Evolutionary conservation across 805 yeast genomes (phyloP).

Genomic region (Starmerella vaccinii): DNA sequence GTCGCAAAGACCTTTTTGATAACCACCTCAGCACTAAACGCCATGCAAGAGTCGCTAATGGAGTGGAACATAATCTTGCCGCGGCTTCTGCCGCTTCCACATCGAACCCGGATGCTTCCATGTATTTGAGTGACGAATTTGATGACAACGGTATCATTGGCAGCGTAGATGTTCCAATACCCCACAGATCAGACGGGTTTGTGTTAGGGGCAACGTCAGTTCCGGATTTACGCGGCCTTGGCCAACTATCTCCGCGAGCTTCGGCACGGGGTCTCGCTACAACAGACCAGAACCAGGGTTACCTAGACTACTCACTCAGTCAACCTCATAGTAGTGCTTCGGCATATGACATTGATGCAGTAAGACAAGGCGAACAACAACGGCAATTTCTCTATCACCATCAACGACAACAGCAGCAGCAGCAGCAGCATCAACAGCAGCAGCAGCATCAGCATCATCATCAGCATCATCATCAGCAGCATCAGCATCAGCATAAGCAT

Average conservation of each 20-base stretch:
- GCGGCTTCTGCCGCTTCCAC: background rate
- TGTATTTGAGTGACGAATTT: background rate
- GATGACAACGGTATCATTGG: background rate
- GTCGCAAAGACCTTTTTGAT: constrained; percentile 31
- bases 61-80: constrained; percentile 7
- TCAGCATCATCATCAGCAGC: background rate
- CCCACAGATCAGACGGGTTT: background rate
- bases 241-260: background rate
- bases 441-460: background rate
- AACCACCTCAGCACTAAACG: constrained; percentile 31
- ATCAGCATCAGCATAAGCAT: background rate
- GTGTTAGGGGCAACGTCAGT: background rate
- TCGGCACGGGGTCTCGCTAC: background rate
- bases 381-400: background rate
- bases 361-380: background rate
- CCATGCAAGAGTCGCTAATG: constrained; percentile 27
- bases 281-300: background rate
- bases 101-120: background rate
- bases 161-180: background rate
- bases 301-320: background rate
- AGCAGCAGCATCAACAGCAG: background rate
- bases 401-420: background rate
- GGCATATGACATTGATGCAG: background rate
- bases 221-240: background rate
- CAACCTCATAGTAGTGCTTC: background rate